Evolutionary conservation across 768 basidiomycete genomes (phyloP).

Genomic region (Sporobolomyces phaffii): DNA sequence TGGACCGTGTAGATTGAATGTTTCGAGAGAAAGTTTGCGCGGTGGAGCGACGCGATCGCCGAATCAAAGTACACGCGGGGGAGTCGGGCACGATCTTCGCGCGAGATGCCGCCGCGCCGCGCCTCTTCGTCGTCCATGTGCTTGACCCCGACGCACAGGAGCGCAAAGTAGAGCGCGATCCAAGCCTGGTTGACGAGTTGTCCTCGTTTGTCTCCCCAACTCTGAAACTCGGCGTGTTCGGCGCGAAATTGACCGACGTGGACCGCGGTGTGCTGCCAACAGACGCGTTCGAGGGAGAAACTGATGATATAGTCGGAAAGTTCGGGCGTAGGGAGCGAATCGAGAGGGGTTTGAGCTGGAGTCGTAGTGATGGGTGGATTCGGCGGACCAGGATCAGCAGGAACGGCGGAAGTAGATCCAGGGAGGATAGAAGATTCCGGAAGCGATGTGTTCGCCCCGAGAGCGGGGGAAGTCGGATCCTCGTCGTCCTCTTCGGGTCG

Average conservation of each 20-base stretch:
- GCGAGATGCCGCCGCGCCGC: background rate
- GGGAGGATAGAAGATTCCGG: too few relatives aligned
- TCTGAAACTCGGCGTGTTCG: constrained; percentile 27
- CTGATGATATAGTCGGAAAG: constrained; percentile 21
- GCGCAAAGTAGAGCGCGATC: constrained; percentile 28
- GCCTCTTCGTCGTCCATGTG: constrained; percentile 24
- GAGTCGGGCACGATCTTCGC: constrained; percentile 6
- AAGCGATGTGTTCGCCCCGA: background rate
- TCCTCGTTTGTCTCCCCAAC: constrained; percentile 12
- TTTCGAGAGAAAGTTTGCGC: constrained; percentile 27
- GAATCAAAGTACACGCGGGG: constrained; percentile 30
- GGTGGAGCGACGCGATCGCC: constrained; percentile 23
- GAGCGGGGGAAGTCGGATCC: background rate
- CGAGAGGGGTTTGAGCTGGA: background rate
- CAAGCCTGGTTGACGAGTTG: constrained; percentile 28
- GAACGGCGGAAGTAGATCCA: background rate
- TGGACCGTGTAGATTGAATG: constrained; percentile 25
- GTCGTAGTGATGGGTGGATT: background rate
- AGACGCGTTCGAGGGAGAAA: constrained; percentile 24
- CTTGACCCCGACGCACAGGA: constrained; percentile 28
- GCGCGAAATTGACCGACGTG: constrained; percentile 18
- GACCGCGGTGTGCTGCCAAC: constrained; percentile 29
- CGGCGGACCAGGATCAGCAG: background rate
- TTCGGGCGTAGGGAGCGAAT: background rate
- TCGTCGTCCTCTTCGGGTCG: constrained; percentile 22